Conservation (phyloP, 306 rosid species). For the Ziziphus jujuba region DNA sequence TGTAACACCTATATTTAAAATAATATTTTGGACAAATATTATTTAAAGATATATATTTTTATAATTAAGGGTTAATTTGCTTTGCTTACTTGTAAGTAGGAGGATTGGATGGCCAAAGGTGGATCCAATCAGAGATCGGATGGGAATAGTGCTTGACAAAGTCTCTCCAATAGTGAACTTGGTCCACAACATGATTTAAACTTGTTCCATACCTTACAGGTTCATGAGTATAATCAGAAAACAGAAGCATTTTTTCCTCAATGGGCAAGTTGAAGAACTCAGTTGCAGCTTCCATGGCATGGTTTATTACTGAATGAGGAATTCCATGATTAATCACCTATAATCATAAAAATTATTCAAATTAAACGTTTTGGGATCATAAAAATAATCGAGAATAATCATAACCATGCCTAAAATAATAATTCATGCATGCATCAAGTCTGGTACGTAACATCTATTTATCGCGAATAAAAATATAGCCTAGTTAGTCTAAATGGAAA, state of each 20-base stretch:
- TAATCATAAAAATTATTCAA: too few relatives aligned
- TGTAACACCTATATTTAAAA: too few relatives aligned
- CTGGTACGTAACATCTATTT: too few relatives aligned
- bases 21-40: too few relatives aligned
- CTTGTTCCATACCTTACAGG: slow-evolving; percentile 61
- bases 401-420: too few relatives aligned
- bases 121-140: slow-evolving; percentile 53
- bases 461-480: too few relatives aligned
- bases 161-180: slow-evolving; percentile 55
- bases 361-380: too few relatives aligned
- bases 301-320: slow-evolving; percentile 24
- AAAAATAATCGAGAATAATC: too few relatives aligned
- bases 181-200: slow-evolving; percentile 41
- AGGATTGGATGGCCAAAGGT: slow-evolving; percentile 60
- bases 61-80: too few relatives aligned
- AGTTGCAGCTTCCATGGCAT: slow-evolving; percentile 31
- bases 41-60: too few relatives aligned
- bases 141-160: slow-evolving; percentile 57
- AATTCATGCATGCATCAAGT: too few relatives aligned
- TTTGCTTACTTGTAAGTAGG: slow-evolving; percentile 35
- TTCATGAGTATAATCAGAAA: slow-evolving; percentile 43
- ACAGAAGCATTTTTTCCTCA: slow-evolving; percentile 44
- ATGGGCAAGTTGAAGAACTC: slow-evolving; percentile 53
- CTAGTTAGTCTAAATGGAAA: too few relatives aligned
- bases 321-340: slow-evolving; percentile 58